phyloP scores from a whole-genome alignment of 2,329 filamentous ascomycete genomes.

The Sphaerostilbella broomeana region DNA sequence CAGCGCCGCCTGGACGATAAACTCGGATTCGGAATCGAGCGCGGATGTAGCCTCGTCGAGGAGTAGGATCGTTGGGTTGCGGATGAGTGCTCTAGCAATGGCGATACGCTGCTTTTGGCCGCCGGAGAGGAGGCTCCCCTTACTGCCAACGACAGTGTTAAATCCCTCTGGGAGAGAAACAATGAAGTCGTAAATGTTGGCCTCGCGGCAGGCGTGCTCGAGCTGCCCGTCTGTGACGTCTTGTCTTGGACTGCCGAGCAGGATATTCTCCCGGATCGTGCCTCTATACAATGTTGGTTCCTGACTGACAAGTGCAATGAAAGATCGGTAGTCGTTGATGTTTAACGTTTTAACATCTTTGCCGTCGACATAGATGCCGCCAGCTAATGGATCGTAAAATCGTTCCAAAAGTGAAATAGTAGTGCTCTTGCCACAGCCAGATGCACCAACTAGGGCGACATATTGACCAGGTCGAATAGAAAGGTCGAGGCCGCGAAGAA shows the following conservation, averaged over 20 bases:
- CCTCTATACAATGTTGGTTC: conserved; percentile 94
- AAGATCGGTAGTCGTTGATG: conserved; percentile 76
- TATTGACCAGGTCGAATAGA: conserved; percentile 71
- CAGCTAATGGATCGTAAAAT: conserved; percentile 84
- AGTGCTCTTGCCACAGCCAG: conserved; percentile 89
- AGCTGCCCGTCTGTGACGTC: conserved; percentile 66
- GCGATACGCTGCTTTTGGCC: conserved; percentile 94
- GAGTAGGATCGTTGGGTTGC: conserved; percentile 82
- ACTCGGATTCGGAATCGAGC: conserved; percentile 69
- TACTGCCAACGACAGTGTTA: conserved; percentile 76
- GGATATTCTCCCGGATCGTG: conserved; percentile 82
- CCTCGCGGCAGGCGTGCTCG: conserved; percentile 74
- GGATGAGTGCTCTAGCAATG: conserved; percentile 82
- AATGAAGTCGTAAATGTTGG: conserved; percentile 91
- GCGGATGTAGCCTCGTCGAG: conserved; percentile 77
- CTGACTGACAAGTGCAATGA: conserved; percentile 83
- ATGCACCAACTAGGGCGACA: conserved; percentile 85
- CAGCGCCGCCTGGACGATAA: conserved; percentile 72
- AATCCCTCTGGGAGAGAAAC: conserved; percentile 79
- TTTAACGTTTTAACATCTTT: conserved; percentile 76
- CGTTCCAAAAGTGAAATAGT: conserved; percentile 88
- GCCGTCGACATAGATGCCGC: conserved; percentile 75
- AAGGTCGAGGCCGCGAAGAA: conserved; percentile 77
- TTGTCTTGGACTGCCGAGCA: conserved; percentile 65
- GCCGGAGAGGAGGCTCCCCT: conserved; percentile 77